Evolutionary conservation across 345 rosid genomes (phyloP).

Genomic region (Sisymbrium altissimum): DNA sequence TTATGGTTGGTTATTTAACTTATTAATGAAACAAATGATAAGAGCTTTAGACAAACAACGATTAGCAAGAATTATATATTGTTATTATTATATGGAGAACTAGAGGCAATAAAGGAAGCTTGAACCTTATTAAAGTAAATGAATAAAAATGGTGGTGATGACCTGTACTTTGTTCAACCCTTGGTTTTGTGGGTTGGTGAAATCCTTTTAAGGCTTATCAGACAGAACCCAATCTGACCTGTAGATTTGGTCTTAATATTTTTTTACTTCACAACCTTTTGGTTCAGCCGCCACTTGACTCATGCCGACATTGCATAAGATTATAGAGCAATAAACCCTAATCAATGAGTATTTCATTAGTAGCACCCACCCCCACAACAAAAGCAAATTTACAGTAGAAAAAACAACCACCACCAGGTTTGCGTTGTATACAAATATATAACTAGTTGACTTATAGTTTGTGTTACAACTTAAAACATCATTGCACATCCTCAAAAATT

Average conservation of each 20-base stretch:
- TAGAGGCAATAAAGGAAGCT: conserved; percentile 12
- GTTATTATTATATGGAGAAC: background rate
- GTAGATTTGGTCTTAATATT: conserved; percentile 16
- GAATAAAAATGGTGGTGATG: conserved; percentile 20
- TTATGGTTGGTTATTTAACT: conserved; percentile 22
- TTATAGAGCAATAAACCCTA: conserved; percentile 1
- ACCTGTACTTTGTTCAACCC: conserved; percentile 29
- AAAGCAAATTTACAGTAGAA: conserved; percentile 16
- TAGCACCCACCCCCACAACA: conserved; percentile 16
- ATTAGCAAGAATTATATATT: background rate
- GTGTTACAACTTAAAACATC: conserved; percentile 24
- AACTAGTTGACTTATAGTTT: conserved; percentile 20
- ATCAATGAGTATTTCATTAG: conserved; percentile 11
- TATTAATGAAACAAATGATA: background rate
- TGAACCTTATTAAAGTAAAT: conserved; percentile 10
- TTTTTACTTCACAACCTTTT: background rate
- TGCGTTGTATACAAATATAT: conserved; percentile 20
- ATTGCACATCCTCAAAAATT: conserved; percentile 27
- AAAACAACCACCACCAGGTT: conserved; percentile 22
- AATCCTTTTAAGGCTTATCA: conserved; percentile 18
- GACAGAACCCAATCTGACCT: conserved; percentile 29
- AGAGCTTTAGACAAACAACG: conserved; percentile 7
- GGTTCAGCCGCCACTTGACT: conserved; percentile 22
- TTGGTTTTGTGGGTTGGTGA: conserved; percentile 33
- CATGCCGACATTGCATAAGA: background rate